phyloP scores from a whole-genome alignment of 139 green algal genomes.

The Picochlorum sp. region DNA sequence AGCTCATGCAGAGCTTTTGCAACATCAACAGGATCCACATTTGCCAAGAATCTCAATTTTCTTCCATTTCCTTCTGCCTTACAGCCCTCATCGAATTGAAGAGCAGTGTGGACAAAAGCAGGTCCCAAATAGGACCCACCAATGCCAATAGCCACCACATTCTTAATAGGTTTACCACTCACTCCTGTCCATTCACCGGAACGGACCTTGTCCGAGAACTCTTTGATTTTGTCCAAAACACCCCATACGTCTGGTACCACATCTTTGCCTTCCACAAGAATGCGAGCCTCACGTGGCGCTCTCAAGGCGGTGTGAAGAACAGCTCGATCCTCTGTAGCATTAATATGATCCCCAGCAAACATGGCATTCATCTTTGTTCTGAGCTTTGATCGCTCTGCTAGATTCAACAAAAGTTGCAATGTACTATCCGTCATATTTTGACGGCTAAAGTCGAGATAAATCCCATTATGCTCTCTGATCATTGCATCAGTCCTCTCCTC shows the following conservation, averaged over 20 bases:
- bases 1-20: constrained; percentile 77
- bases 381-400: constrained; percentile 67
- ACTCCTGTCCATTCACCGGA: constrained; percentile 80
- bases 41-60: constrained; percentile 90
- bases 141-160: constrained; percentile 96
- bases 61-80: constrained; percentile 42
- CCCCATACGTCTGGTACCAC: constrained; percentile 93
- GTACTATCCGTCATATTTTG: constrained; percentile 69
- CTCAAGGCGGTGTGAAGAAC: constrained; percentile 94
- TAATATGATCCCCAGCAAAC: constrained; percentile 94
- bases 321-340: constrained; percentile 88
- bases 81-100: constrained; percentile 53
- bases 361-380: constrained; percentile 93
- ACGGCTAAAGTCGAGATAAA: constrained; percentile 83
- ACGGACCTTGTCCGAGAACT: constrained; percentile 56
- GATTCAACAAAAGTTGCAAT: constrained; percentile 58
- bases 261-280: constrained; percentile 39
- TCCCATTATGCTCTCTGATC: constrained; percentile 78
- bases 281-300: constrained; percentile 57
- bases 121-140: constrained; percentile 95
- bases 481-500: constrained; percentile 62
- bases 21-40: constrained; percentile 98
- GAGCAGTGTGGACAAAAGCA: constrained; percentile 95
- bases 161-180: constrained; percentile 91
- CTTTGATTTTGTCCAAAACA: constrained; percentile 98